These are phyloP conservation scores for Albifimbria verrucaria DNA, from an alignment of 2,329 filamentous ascomycete genomes.

Conservation along the genomic window DNA sequence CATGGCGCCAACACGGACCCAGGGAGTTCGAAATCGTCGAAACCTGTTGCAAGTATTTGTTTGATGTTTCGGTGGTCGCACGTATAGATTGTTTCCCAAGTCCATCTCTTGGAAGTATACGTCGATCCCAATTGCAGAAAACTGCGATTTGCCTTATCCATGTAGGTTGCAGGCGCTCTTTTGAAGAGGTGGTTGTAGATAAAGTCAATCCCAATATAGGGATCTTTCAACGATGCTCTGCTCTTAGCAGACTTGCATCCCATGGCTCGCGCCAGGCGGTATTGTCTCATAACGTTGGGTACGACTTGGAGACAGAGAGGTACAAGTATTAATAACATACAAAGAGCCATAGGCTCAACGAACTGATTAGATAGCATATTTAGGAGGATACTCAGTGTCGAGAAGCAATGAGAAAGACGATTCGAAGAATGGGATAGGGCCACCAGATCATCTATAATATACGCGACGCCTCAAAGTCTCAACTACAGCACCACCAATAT, in stretches of 20 bases:
- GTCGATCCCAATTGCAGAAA: constrained; percentile 28
- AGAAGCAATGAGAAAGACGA: no score
- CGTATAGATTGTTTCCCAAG: constrained; percentile 30
- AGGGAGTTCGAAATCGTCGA: constrained; percentile 44
- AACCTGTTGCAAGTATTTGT: constrained; percentile 49
- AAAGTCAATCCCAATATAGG: constrained; percentile 32
- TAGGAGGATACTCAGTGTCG: no score
- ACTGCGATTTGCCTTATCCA: constrained; percentile 20
- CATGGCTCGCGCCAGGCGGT: constrained; percentile 11
- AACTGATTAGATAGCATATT: neutral
- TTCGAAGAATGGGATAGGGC: no score
- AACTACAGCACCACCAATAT: no score
- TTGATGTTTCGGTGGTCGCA: constrained; percentile 52
- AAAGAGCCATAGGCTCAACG: constrained; percentile 4
- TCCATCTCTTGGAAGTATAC: constrained; percentile 28
- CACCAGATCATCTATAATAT: no score
- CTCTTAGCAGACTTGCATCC: constrained; percentile 20
- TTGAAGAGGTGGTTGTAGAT: constrained; percentile 26
- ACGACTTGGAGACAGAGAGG: constrained; percentile 11
- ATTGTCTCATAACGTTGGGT: constrained; percentile 12
- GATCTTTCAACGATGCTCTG: constrained; percentile 23
- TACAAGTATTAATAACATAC: constrained; percentile 14
- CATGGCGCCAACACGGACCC: constrained; percentile 32
- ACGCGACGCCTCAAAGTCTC: no score
- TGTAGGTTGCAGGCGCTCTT: constrained; percentile 19